Evolutionary conservation across 805 yeast species (phyloP).

Genomic region (Isabelozyma rhagii): DNA sequence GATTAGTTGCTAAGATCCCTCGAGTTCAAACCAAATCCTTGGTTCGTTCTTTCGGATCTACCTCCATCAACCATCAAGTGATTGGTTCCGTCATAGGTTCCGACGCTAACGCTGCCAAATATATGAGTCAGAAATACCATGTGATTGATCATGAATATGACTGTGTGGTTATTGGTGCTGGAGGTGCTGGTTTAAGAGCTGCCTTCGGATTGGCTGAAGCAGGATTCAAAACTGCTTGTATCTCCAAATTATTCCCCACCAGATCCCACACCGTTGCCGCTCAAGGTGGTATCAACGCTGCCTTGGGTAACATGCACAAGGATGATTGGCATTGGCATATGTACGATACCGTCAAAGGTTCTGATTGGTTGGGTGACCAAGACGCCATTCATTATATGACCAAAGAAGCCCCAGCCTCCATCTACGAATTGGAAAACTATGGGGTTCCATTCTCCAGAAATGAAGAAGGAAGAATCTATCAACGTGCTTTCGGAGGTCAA

Average conservation of each 20-base stretch:
- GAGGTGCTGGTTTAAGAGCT: constrained; percentile 98
- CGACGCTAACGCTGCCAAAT: constrained; percentile 40
- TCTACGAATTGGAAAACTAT: constrained; percentile 94
- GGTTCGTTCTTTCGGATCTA: constrained; percentile 23
- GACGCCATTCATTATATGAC: constrained; percentile 99
- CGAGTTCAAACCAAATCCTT: not conserved
- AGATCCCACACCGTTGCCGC: constrained; percentile 99
- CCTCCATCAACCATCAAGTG: constrained; percentile 27
- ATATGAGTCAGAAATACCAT: constrained; percentile 67
- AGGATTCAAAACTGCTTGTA: constrained; percentile 96
- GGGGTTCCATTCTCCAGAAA: constrained; percentile 99
- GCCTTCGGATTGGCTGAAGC: constrained; percentile 97
- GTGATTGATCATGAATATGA: constrained; percentile 97
- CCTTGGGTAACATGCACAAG: constrained; percentile 95
- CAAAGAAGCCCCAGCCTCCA: constrained; percentile 93
- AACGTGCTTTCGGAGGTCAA: constrained; percentile 99
- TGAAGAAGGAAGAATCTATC: constrained; percentile 94
- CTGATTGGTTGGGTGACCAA: constrained; percentile 99
- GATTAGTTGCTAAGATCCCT: not conserved
- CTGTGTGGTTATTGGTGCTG: constrained; percentile 97
- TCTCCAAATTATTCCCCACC: constrained; percentile 94
- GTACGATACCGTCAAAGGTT: constrained; percentile 99
- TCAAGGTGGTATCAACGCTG: constrained; percentile 99
- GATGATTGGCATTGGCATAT: constrained; percentile 99
- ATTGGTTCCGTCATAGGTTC: constrained; percentile 38